These are phyloP conservation scores for Ophiostoma pallidulum DNA, from an alignment of 2,329 filamentous ascomycete genomes.

Conservation along the genomic window DNA sequence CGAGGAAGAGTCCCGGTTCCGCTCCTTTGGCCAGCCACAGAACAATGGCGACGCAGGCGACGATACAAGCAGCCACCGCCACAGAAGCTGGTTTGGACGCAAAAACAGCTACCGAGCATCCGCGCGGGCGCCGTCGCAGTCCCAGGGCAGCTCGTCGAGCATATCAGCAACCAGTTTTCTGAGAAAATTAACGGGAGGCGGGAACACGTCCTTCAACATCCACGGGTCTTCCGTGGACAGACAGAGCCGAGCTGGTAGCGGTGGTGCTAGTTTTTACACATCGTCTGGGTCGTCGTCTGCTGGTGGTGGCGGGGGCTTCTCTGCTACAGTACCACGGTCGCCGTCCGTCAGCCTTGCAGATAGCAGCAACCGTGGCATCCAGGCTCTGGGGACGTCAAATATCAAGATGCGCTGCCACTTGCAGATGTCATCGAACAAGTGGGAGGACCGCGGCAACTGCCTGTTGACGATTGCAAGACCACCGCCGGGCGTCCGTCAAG, in stretches of 20 bases:
- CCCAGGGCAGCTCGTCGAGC: conserved; percentile 57
- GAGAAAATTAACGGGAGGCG: conserved; percentile 61
- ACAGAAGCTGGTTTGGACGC: conserved; percentile 51
- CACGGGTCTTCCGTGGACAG: conserved; percentile 64
- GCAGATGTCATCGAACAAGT: conserved; percentile 66
- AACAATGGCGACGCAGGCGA: conserved; percentile 34
- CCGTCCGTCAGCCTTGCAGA: conserved; percentile 48
- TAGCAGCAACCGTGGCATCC: conserved; percentile 38
- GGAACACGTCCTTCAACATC: conserved; percentile 66
- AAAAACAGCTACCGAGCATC: conserved; percentile 58
- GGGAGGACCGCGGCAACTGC: conserved; percentile 85
- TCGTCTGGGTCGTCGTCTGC: conserved; percentile 43
- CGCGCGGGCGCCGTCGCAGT: conserved; percentile 52
- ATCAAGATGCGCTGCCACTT: conserved; percentile 81
- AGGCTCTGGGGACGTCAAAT: conserved; percentile 61
- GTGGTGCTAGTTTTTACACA: conserved; percentile 48
- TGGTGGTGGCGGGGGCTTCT: conserved; percentile 27
- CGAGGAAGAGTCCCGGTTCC: conserved; percentile 59
- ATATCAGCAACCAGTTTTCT: conserved; percentile 69
- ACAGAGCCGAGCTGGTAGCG: conserved; percentile 39
- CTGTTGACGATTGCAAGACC: conserved; percentile 72
- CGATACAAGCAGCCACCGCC: conserved; percentile 35
- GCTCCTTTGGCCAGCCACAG: conserved; percentile 56
- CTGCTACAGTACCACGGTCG: conserved; percentile 38
- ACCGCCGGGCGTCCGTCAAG: conserved; percentile 50